These are phyloP conservation scores for Penicillium roqueforti DNA, from an alignment of 495 filamentous ascomycete genomes.

Conservation along the genomic window DNA sequence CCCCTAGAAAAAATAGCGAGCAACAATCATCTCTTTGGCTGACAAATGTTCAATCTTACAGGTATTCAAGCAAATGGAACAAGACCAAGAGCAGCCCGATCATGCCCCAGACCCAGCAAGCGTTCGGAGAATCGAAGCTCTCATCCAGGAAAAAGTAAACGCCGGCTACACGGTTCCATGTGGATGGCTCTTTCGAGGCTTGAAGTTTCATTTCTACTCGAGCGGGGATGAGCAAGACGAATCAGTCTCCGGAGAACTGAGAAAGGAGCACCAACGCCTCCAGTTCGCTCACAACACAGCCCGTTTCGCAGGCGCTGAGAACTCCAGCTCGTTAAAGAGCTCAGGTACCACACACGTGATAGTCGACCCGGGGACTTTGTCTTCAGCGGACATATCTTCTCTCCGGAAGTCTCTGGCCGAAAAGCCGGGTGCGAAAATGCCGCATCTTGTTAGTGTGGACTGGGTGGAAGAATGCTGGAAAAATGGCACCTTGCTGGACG, in stretches of 20 bases:
- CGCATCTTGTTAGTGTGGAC: conserved; percentile 62
- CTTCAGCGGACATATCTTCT: conserved; percentile 20
- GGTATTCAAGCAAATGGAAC: conserved; percentile 47
- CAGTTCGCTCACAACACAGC: conserved; percentile 44
- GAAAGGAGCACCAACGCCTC: conserved; percentile 12
- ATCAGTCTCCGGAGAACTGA: not conserved
- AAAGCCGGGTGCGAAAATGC: conserved; percentile 44
- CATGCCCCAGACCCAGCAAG: conserved; percentile 30
- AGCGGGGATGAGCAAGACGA: not conserved
- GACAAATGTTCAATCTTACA: conserved; percentile 1
- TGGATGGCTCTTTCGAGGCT: conserved; percentile 65
- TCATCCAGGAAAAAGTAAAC: conserved; percentile 46
- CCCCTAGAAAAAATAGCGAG: not conserved
- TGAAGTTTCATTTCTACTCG: conserved; percentile 50
- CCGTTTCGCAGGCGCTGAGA: conserved; percentile 59
- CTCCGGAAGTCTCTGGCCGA: conserved; percentile 28
- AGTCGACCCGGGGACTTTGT: conserved; percentile 17
- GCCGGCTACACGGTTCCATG: conserved; percentile 38
- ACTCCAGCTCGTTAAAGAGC: conserved; percentile 18
- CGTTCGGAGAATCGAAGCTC: conserved; percentile 51
- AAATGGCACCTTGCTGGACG: conserved; percentile 75
- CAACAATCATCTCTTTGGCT: not conserved
- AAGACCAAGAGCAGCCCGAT: conserved; percentile 25
- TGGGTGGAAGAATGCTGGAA: conserved; percentile 83
- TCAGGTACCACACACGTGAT: conserved; percentile 35